Percentiles rank a stretch among this genome's conserved stretches.
Conservation (phyloP, 371 early-diverging fungal genomes). For the Rhizopus sp. region DNA sequence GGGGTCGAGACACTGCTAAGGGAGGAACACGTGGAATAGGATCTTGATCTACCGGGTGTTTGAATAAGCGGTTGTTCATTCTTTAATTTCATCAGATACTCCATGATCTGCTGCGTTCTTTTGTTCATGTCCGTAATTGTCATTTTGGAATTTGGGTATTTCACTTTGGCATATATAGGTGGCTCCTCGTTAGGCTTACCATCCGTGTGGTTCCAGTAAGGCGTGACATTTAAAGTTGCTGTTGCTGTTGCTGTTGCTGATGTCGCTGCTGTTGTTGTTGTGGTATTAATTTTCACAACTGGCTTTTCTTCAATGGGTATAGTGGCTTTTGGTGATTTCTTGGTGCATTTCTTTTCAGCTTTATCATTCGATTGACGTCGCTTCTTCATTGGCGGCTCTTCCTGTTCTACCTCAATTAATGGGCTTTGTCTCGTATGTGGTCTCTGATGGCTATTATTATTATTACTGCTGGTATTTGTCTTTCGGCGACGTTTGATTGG, state of each 20-base stretch:
- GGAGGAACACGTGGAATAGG: constrained; percentile 19
- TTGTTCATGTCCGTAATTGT: constrained; percentile 63
- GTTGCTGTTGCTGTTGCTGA: constrained; percentile 8
- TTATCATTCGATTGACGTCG: background rate
- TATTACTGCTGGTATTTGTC: background rate
- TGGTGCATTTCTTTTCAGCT: background rate
- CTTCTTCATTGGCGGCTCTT: too few species aligned
- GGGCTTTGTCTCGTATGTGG: background rate
- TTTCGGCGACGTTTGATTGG: constrained; percentile 16
- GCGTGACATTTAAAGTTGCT: constrained; percentile 4
- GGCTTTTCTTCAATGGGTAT: background rate
- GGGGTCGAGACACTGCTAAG: constrained; percentile 45
- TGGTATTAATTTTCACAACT: background rate
- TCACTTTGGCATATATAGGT: constrained; percentile 51
- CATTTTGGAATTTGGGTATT: constrained; percentile 56
- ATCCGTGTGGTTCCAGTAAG: constrained; percentile 36
- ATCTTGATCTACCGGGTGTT: background rate
- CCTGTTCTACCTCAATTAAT: background rate
- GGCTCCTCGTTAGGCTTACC: constrained; percentile 41
- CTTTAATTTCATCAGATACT: constrained; percentile 57
- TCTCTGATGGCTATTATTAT: background rate
- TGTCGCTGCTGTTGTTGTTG: constrained; percentile 10
- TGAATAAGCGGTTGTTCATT: constrained; percentile 34
- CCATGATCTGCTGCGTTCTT: constrained; percentile 58
- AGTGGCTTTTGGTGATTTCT: background rate